A percentile compares a stretch with the other conserved stretches of the same genome.
phyloP scores from a whole-genome alignment of 352 stramenopile genomes.

The Phytopythium helicoides region DNA sequence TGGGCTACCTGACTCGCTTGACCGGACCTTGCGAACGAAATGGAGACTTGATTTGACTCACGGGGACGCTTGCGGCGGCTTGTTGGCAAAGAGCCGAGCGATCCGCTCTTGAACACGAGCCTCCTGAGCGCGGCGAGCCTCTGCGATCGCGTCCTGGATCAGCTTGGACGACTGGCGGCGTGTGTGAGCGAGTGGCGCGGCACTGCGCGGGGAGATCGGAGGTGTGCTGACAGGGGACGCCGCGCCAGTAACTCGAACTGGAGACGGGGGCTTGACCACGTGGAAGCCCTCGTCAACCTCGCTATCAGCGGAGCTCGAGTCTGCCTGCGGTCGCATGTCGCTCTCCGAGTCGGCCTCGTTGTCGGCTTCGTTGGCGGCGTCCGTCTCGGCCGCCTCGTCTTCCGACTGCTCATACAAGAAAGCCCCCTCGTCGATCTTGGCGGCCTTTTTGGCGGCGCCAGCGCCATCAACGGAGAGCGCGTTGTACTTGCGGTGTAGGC shows the following conservation, averaged over 20 bases:
- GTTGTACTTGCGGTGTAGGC: conserved; percentile 81
- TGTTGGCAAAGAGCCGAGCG: conserved; percentile 44
- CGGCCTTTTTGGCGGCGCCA: conserved; percentile 23
- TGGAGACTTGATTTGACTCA: too few relatives aligned
- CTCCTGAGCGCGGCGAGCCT: conserved; percentile 47
- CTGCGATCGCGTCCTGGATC: conserved; percentile 51
- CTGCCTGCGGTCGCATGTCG: conserved; percentile 1
- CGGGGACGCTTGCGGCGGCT: not conserved
- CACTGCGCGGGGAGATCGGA: conserved; percentile 27
- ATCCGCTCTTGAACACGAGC: conserved; percentile 61
- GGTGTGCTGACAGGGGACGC: conserved; percentile 29
- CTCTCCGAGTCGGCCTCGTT: conserved; percentile 9
- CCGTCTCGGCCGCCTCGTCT: conserved; percentile 23
- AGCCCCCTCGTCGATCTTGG: conserved; percentile 45
- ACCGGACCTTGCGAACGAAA: too few relatives aligned
- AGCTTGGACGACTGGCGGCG: conserved; percentile 33
- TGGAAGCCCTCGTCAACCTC: conserved; percentile 42
- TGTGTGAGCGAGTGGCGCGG: conserved; percentile 22
- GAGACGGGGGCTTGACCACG: conserved; percentile 25
- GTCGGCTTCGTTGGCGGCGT: conserved; percentile 24
- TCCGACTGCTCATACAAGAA: conserved; percentile 57
- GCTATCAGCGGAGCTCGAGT: conserved; percentile 18
- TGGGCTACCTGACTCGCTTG: too few relatives aligned
- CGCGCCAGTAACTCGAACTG: conserved; percentile 4
- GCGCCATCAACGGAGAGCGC: conserved; percentile 35